Evolutionary conservation across 1,284 basidiomycete genomes (phyloP), one percentile per base, ranked within the genome.

Genomic region (Pisolithus thermaeus): DNA sequence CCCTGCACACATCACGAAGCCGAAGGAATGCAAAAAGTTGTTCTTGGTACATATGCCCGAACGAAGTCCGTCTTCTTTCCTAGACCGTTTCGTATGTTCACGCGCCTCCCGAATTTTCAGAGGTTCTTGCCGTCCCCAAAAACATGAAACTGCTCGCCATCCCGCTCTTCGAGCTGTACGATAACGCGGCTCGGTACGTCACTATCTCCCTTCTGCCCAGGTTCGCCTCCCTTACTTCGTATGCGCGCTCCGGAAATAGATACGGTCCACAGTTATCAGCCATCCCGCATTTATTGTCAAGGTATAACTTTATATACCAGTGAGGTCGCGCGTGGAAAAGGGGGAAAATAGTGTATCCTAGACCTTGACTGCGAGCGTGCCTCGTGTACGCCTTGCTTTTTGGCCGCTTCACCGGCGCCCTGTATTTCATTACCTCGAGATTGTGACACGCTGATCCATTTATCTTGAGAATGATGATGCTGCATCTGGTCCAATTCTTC

Each of bases 71-170:
- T 80, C 42, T 14, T 23, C 18, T n/a, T n/a, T n/a, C n/a, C n/a
- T n/a, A n/a, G 20, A 16, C 12, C 30, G 27, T 16, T 1, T 41
- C 54, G 37, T 28, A 14, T 23, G 39, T 22, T 30, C 11, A 23
- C 51, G 41, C 54, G 38, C 37, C 14, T 20, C 14, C 30, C 32
- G 47, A 32, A 57, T 40, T 25, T 54, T 38, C 70, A 98, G 95
- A 97, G 70, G 88, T 95, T 9, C 83, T 99, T 12, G 92, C 93
- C 1, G 93, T 98, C 1, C 96, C 96, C 0, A 92, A 92, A 72
- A 99, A 99, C 71, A 97, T 98, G 95, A 98, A 98, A 70, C 80
- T 98, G 2, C 84, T 97, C 32, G 92, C 92, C 2, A 94, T 97
- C 46, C 96, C 96, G 0, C 75, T 99, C 28, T 97, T 96, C 63